Base-by-base conservation (phyloP, 345 rosid species). In the Pelargonium nanum region DNA sequence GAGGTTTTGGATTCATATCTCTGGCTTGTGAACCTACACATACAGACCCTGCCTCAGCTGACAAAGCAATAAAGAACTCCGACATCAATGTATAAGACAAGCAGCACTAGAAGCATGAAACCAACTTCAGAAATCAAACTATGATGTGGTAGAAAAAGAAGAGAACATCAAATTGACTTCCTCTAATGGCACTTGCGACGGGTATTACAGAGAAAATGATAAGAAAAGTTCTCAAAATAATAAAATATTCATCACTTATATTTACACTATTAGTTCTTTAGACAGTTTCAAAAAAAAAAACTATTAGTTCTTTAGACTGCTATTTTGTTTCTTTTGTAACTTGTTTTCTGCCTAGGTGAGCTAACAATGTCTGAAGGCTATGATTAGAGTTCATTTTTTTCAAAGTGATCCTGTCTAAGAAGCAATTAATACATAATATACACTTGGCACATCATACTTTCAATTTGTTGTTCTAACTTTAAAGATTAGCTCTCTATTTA, bases 21-120 rank as follows among this genome's bases (percentile, higher is more conserved):
- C 74, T 79, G 45, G 75, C 70, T 74, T 75, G 85, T 23, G 95
- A 85, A 75, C 91, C 99, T 93, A 64, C 13, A 60, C n/a, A 57
- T 57, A 68, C 1, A 64, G 19, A 19, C 6, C 19, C n/a, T 21
- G 60, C 17, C 60, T 72, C 60, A 40, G 48, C 48, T 40, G 15
- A 40, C 48, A 40, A 12, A 8, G 15, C 5, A 40, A 40, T 40
- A 10, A 40, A 40, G n/a, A n/a, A n/a, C n/a, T n/a, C 48, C 15
- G 16, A 40, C 9, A 40, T 9, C 48, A 6, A 15, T 40, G 10
- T 40, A 6, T 2, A 40, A 40, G 48, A 17, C 48, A 30, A 30
- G 40, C 40, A 40, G 15, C 48, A 40, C 15, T 17, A 40, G 48
- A 15, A 40, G 16, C 10, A 40, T 40, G 16, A 40, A 40, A 40